Conservation (phyloP, 148 eudicot genomes). For the Silene latifolia region DNA sequence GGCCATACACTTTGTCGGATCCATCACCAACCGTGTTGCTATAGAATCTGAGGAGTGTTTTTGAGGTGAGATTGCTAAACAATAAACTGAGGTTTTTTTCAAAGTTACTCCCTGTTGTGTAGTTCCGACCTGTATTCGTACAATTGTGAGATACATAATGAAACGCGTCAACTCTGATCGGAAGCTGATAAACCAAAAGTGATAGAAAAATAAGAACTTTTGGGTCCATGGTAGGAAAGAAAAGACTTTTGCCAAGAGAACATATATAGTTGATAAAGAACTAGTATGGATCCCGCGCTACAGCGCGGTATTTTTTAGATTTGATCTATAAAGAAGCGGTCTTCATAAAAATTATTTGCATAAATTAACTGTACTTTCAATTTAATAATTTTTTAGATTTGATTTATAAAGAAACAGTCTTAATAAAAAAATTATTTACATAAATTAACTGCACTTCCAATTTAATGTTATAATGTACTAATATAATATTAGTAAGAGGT, state of each 20-base stretch:
- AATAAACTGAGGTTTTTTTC: conserved; percentile 15
- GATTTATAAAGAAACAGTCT: too few species aligned
- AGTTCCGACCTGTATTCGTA: background rate
- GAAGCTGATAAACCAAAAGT: background rate
- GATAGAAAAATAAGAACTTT: background rate
- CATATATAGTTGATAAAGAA: too few species aligned
- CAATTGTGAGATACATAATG: background rate
- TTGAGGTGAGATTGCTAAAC: conserved; percentile 8
- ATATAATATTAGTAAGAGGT: too few species aligned
- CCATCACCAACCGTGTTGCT: conserved; percentile 2
- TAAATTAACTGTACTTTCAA: too few species aligned
- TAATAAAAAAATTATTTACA: too few species aligned
- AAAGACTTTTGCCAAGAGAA: background rate
- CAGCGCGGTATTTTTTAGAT: too few species aligned
- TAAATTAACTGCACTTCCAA: too few species aligned
- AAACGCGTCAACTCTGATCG: background rate
- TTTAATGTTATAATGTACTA: too few species aligned
- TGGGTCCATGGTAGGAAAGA: background rate
- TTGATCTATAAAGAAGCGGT: too few species aligned
- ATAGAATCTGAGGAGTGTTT: conserved; percentile 10
- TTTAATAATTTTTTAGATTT: too few species aligned
- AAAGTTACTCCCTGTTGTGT: background rate
- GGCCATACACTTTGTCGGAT: conserved; percentile 17
- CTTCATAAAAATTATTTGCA: too few species aligned
- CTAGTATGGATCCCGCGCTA: too few species aligned